Evolutionary conservation across 202 grass and related monocot species (phyloP), one percentile per base, ranked within the genome.

Genomic region (Carex arenaria): DNA sequence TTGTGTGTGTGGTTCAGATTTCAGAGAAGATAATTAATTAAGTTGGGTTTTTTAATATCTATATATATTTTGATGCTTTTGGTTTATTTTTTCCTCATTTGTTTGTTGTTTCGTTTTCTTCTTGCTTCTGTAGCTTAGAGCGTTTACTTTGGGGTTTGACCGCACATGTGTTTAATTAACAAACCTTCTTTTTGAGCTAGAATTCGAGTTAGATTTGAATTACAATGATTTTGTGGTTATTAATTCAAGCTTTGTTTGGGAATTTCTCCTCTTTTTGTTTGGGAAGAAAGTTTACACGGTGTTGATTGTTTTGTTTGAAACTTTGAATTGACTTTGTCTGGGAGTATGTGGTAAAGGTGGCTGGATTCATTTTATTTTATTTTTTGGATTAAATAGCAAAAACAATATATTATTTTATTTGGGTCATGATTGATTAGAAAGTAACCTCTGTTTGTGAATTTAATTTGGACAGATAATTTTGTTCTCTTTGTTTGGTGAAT

Each of bases 1-100:
- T 89, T 89, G 85, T 85, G 85, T 89, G 85, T 85, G 85, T 91
- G 89, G 84, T 87, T 89, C 60, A 56, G 61, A 82, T 82, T 68
- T 64, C 61, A 68, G 22, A 69, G 47, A 34, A 36, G 12, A 82
- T n/a, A 10, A 82, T 26, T 26, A 26, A 26, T 26, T 26, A 26
- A 67, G 43, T 69, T 82, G 49, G 62, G 68, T 11, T 36, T 34
- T 82, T 61, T 68, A 12, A 52, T 38, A 22, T 59, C 17, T 82
- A 14, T 69, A 12, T 69, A 36, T 68, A 54, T 52, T 55, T 67
- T 40, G 13, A 59, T 60, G 4, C 12, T 68, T 67, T 64, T 22
- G 20, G 7, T 80, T 63, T 49, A 30, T 51, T 81, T 51, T 67
- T 80, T 64, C 10, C 67, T 70, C 40, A 43, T 61, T 47, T 15